These are phyloP conservation scores for Melaleuca alternifolia DNA, from an alignment of 345 rosid genomes.

Conservation along the genomic window DNA sequence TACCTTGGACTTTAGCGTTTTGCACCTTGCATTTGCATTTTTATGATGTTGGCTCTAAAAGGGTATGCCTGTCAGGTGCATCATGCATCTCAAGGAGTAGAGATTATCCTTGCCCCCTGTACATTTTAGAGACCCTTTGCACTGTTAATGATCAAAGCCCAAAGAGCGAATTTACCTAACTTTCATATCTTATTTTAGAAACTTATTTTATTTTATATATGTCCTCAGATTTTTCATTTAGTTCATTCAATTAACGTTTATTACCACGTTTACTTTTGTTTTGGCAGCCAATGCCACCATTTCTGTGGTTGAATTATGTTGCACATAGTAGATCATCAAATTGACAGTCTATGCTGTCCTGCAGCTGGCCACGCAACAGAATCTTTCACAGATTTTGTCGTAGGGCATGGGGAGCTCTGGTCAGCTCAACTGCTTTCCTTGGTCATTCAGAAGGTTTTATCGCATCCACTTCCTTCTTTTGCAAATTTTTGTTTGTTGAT, in stretches of 20 bases:
- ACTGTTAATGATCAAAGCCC: background rate
- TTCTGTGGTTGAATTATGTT: background rate
- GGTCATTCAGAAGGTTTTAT: conserved; percentile 69
- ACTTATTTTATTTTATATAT: background rate
- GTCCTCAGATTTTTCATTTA: background rate
- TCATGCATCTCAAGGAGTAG: background rate
- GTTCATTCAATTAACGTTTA: background rate
- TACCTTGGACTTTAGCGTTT: background rate
- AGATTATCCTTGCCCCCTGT: background rate
- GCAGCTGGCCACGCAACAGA: conserved; percentile 97
- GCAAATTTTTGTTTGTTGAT: background rate
- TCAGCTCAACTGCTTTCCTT: conserved; percentile 83
- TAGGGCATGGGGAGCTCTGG: conserved; percentile 97
- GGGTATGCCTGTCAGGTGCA: background rate
- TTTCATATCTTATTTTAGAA: background rate
- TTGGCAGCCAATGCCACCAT: background rate
- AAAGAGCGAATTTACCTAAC: background rate
- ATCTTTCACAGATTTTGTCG: conserved; percentile 92
- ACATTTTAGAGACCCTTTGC: background rate
- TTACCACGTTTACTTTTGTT: background rate
- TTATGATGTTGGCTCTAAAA: background rate
- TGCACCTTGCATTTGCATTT: background rate
- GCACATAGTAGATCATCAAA: background rate
- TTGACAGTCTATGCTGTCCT: background rate
- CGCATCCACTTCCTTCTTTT: background rate